Percentiles rank a stretch among this genome's conserved stretches.
Evolutionary conservation across 192 early-diverging fungal genomes (phyloP).

Genomic region (Coemansia sp.): DNA sequence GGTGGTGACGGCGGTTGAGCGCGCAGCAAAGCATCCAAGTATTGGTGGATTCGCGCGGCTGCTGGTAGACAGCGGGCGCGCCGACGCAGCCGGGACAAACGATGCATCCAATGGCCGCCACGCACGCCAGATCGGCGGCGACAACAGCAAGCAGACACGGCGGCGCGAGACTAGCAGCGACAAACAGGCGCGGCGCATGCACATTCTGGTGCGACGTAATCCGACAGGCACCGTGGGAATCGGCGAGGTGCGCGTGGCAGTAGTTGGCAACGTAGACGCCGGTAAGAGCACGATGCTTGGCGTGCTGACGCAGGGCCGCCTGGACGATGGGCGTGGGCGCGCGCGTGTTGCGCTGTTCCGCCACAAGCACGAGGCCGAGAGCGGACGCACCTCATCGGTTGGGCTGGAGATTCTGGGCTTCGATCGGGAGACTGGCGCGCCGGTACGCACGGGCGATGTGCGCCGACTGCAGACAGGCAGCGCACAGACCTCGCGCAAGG

Average conservation of each 20-base stretch:
- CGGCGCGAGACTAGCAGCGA: not conserved
- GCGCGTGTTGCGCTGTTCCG: constrained; percentile 86
- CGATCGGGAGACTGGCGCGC: constrained; percentile 55
- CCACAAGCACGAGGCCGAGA: constrained; percentile 90
- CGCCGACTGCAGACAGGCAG: no score
- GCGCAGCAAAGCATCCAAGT: constrained; percentile 16
- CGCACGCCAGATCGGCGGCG: constrained; percentile 15
- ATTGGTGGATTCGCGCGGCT: constrained; percentile 36
- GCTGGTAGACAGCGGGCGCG: constrained; percentile 28
- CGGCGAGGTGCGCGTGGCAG: constrained; percentile 83
- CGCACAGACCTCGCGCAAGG: constrained; percentile 37
- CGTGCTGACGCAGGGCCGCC: constrained; percentile 83
- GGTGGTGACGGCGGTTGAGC: constrained; percentile 45
- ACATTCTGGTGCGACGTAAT: constrained; percentile 67
- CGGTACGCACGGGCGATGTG: constrained; percentile 12
- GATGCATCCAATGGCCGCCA: not conserved
- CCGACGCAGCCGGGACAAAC: not conserved
- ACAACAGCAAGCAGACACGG: constrained; percentile 5
- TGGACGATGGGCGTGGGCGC: constrained; percentile 93
- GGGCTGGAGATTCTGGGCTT: constrained; percentile 92
- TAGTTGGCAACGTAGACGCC: constrained; percentile 88
- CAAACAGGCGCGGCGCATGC: constrained; percentile 5
- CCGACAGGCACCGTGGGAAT: constrained; percentile 77
- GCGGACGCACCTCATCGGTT: constrained; percentile 86
- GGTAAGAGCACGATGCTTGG: constrained; percentile 89